Percentiles rank a stretch among this genome's conserved stretches.
Conservation (phyloP, 495 filamentous ascomycete genomes). For the Penicillium lividum region DNA sequence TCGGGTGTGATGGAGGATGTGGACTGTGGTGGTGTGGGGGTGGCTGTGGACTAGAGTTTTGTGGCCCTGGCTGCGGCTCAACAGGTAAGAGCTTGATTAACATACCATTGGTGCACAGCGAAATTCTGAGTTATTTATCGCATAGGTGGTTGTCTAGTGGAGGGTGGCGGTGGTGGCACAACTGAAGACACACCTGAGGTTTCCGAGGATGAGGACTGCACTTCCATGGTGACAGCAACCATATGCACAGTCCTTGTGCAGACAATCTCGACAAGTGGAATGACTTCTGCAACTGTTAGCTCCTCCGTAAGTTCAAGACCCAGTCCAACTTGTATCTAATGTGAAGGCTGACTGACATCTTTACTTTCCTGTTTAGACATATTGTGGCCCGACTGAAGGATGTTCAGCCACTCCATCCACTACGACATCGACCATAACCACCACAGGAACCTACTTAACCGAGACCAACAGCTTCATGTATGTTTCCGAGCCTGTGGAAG, state of each 20-base stretch:
- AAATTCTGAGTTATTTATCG: too few relatives aligned
- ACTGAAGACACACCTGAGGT: too few relatives aligned
- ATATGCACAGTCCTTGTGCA: too few relatives aligned
- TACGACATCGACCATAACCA: neutral
- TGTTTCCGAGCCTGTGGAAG: neutral
- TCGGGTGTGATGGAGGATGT: neutral
- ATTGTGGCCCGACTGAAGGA: neutral
- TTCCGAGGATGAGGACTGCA: too few relatives aligned
- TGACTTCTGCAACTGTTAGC: too few relatives aligned
- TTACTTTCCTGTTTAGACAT: neutral
- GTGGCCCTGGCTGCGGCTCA: conserved; percentile 1
- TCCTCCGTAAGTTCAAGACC: too few relatives aligned
- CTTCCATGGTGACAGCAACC: too few relatives aligned
- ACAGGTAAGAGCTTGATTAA: conserved; percentile 1
- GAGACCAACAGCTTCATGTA: neutral
- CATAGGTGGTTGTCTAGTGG: too few relatives aligned
- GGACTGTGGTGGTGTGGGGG: neutral
- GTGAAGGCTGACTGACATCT: conserved; percentile 1
- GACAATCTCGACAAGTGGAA: too few relatives aligned
- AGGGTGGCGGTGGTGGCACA: too few relatives aligned
- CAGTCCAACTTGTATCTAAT: neutral
- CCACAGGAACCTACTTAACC: conserved; percentile 2
- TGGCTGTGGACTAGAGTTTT: neutral
- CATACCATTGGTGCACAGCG: neutral
- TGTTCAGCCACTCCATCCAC: conserved; percentile 1